These are phyloP conservation scores for Sanghuangporus weigelae DNA, from an alignment of 1,284 basidiomycete genomes.

Conservation along the genomic window DNA sequence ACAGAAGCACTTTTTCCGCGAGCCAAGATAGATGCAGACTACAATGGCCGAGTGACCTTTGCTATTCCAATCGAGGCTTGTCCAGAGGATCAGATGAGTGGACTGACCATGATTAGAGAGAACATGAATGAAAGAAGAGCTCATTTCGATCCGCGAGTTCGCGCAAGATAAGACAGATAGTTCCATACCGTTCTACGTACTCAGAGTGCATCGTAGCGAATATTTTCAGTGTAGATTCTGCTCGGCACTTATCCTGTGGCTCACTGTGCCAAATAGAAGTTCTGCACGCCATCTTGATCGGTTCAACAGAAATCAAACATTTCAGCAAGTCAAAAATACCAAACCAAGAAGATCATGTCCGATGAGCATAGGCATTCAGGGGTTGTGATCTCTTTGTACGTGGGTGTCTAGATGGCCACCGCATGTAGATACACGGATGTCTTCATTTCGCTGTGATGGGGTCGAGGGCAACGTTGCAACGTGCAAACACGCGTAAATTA, in stretches of 20 bases:
- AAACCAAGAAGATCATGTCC: background rate
- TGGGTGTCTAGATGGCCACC: background rate
- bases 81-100: background rate
- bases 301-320: background rate
- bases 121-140: background rate
- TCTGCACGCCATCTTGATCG: background rate
- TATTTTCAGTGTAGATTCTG: background rate
- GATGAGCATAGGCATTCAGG: background rate
- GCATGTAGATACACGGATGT: background rate
- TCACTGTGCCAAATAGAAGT: background rate
- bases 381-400: background rate
- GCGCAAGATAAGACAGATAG: background rate
- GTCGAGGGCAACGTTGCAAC: background rate
- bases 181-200: background rate
- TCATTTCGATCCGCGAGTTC: background rate
- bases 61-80: background rate
- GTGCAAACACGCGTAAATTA: background rate
- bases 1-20: background rate
- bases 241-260: no score
- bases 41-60: background rate
- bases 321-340: background rate
- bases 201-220: background rate
- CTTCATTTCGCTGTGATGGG: background rate
- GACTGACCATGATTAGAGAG: background rate
- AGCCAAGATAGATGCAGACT: background rate